A percentile compares a stretch with the other conserved stretches of the same genome.
These are phyloP conservation scores for Xylaria digitata DNA, from an alignment of 2,329 filamentous ascomycete species.

Conservation along the genomic window DNA sequence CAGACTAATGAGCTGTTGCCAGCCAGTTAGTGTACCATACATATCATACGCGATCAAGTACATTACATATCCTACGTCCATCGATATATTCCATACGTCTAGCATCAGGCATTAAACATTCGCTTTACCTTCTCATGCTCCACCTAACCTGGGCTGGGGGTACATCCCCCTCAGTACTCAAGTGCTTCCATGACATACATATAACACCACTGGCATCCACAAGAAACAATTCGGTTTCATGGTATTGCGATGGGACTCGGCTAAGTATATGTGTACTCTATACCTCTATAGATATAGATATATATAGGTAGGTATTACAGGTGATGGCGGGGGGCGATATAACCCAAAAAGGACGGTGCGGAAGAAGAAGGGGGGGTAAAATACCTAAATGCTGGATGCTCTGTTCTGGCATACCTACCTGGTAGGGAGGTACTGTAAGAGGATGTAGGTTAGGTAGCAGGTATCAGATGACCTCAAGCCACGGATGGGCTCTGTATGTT, in stretches of 20 bases:
- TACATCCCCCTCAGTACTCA: too few species aligned
- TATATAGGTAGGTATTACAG: neutral
- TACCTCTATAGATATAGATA: too few species aligned
- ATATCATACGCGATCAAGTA: too few species aligned
- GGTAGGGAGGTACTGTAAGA: too few species aligned
- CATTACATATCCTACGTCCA: too few species aligned
- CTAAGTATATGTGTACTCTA: neutral
- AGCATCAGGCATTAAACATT: too few species aligned
- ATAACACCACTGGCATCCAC: slow-evolving; percentile 2
- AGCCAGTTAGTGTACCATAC: neutral
- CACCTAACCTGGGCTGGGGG: too few species aligned
- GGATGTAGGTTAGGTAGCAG: too few species aligned
- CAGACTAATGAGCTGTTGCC: slow-evolving; percentile 10
- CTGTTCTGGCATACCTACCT: too few species aligned
- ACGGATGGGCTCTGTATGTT: neutral
- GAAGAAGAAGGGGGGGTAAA: neutral
- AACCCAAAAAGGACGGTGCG: slow-evolving; percentile 7
- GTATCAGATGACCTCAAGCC: slow-evolving; percentile 21
- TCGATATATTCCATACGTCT: too few species aligned
- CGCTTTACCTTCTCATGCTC: too few species aligned
- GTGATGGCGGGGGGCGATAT: neutral
- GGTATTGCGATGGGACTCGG: neutral
- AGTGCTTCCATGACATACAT: too few species aligned
- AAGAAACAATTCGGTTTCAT: neutral
- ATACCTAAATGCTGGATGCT: neutral